phyloP scores from a whole-genome alignment of 805 yeast species.

The Saccharomycopsis olivae region DNA sequence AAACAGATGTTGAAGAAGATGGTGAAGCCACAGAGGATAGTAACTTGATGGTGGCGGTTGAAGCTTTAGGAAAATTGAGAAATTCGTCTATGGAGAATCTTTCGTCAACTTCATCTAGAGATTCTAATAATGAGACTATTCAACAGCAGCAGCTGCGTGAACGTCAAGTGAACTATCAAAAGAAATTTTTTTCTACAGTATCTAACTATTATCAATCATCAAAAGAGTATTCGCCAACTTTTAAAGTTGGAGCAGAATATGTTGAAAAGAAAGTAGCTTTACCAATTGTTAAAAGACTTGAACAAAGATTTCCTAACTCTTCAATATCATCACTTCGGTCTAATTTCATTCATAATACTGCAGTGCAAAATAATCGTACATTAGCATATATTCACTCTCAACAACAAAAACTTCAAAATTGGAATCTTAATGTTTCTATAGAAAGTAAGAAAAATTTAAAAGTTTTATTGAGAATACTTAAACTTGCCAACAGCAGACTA shows the following conservation, averaged over 20 bases:
- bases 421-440: slow-evolving; percentile 33
- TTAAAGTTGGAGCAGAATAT: slow-evolving; percentile 18
- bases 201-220: slow-evolving; percentile 17
- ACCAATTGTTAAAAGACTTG: slow-evolving; percentile 15
- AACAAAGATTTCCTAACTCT: slow-evolving; percentile 11
- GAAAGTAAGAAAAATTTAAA: slow-evolving; percentile 70
- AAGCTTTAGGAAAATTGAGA: slow-evolving; percentile 16
- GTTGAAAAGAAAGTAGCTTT: slow-evolving; percentile 18
- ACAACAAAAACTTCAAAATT: slow-evolving; percentile 15
- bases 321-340: not conserved
- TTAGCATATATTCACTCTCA: slow-evolving; percentile 9
- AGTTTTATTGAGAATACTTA: slow-evolving; percentile 69
- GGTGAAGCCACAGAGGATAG: not conserved
- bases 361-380: not conserved
- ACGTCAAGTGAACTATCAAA: no score
- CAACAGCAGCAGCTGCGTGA: no score
- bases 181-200: slow-evolving; percentile 15
- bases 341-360: not conserved
- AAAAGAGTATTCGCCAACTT: slow-evolving; percentile 18
- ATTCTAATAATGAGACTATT: not conserved
- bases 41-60: slow-evolving; percentile 15
- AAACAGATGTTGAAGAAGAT: not conserved
- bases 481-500: slow-evolving; percentile 70
- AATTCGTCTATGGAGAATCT: slow-evolving; percentile 7
- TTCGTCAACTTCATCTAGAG: not conserved